Conservation (phyloP, 345 rosid species). For the Toxicodendron radicans region DNA sequence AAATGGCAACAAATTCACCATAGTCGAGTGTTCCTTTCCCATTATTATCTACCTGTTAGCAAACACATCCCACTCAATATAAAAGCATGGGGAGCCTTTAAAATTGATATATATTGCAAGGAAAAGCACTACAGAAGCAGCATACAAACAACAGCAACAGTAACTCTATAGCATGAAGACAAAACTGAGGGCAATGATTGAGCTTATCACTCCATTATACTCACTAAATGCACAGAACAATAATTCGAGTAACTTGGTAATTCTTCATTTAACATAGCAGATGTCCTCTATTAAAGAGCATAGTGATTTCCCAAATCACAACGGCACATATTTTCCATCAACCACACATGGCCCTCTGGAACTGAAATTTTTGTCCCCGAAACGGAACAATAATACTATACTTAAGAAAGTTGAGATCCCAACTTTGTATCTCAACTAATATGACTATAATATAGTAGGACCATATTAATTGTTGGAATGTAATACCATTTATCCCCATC, state of each 20-base stretch:
- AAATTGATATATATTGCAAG: neutral
- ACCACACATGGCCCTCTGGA: neutral
- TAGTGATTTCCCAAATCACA: neutral
- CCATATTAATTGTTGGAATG: too few species aligned
- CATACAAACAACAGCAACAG: neutral
- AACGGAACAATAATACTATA: too few species aligned
- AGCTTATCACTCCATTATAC: neutral
- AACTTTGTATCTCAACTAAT: too few species aligned
- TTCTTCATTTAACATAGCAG: neutral
- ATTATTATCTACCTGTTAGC: slow-evolving; percentile 79
- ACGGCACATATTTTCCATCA: neutral
- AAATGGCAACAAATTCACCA: slow-evolving; percentile 90
- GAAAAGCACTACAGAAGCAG: neutral
- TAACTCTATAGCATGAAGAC: neutral
- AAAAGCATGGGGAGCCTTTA: neutral
- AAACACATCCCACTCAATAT: slow-evolving; percentile 23
- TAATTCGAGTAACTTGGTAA: neutral
- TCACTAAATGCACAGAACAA: neutral
- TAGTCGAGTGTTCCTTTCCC: slow-evolving; percentile 91
- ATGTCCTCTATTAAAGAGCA: neutral
- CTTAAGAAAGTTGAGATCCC: too few species aligned
- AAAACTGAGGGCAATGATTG: neutral
- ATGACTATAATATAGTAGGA: too few species aligned
- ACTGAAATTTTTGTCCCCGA: neutral
- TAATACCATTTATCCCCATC: too few species aligned